Evolutionary conservation across 208 protist genomes (phyloP).

Genomic region (Willaertia magna): DNA sequence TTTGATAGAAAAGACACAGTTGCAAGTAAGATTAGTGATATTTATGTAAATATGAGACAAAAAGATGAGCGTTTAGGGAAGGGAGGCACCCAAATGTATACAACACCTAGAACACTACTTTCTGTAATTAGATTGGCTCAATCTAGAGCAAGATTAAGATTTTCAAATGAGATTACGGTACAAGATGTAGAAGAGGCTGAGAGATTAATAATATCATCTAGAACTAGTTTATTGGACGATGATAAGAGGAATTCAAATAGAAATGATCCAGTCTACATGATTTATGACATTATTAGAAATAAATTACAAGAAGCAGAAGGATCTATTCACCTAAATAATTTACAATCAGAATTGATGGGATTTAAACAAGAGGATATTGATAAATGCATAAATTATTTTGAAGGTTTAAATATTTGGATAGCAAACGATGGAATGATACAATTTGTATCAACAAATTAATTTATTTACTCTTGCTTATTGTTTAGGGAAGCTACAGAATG

Average conservation of each 20-base stretch:
- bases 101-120: background rate
- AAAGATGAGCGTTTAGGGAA: background rate
- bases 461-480: no score
- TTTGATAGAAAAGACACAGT: background rate
- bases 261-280: background rate
- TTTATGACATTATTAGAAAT: constrained; percentile 4
- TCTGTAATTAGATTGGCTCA: background rate
- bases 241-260: background rate
- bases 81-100: background rate
- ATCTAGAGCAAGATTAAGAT: background rate
- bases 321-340: background rate
- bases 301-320: background rate
- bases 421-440: background rate
- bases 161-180: background rate
- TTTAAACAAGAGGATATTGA: background rate
- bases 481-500: no score
- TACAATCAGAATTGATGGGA: background rate
- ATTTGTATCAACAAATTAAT: background rate
- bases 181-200: background rate
- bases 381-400: background rate
- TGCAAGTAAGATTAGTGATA: background rate
- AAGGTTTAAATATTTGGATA: background rate
- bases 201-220: background rate
- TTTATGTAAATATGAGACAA: background rate
- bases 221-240: background rate